Conservation (phyloP, 345 rosid genomes). For the Cardamine occulta region DNA sequence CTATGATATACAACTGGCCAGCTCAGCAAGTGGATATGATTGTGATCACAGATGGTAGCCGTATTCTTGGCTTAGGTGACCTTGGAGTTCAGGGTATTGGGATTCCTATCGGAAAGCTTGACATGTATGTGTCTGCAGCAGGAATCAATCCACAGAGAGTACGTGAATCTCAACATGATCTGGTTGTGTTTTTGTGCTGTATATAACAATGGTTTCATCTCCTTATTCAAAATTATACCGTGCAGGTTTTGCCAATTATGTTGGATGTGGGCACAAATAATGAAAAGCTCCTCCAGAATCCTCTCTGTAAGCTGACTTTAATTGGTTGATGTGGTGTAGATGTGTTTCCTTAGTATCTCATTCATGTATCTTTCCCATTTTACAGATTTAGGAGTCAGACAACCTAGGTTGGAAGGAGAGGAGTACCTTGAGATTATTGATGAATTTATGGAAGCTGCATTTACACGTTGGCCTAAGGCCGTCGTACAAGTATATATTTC, state of each 20-base stretch:
- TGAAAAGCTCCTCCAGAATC: constrained; percentile 82
- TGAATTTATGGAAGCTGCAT: constrained; percentile 97
- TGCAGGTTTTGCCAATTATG: constrained; percentile 92
- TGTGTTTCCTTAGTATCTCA: constrained; percentile 25
- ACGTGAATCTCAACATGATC: constrained; percentile 40
- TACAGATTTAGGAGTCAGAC: constrained; percentile 89
- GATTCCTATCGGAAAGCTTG: constrained; percentile 97
- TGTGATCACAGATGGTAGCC: constrained; percentile 94
- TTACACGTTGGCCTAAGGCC: constrained; percentile 96
- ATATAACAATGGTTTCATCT: not conserved
- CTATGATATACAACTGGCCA: constrained; percentile 99
- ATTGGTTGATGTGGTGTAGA: constrained; percentile 20
- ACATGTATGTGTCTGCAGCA: constrained; percentile 97
- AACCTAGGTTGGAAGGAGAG: constrained; percentile 93
- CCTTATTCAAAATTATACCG: constrained; percentile 20
- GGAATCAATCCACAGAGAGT: constrained; percentile 96
- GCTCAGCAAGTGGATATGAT: constrained; percentile 97
- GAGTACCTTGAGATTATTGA: constrained; percentile 85
- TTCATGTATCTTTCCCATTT: constrained; percentile 30
- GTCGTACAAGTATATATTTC: constrained; percentile 76
- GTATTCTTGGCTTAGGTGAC: constrained; percentile 97
- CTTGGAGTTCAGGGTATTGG: constrained; percentile 99
- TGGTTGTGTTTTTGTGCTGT: not conserved
- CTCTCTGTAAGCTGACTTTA: constrained; percentile 68
- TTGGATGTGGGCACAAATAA: constrained; percentile 96